phyloP scores from a whole-genome alignment of 1,139 yeast genomes.

The Geotrichum restrictum region DNA sequence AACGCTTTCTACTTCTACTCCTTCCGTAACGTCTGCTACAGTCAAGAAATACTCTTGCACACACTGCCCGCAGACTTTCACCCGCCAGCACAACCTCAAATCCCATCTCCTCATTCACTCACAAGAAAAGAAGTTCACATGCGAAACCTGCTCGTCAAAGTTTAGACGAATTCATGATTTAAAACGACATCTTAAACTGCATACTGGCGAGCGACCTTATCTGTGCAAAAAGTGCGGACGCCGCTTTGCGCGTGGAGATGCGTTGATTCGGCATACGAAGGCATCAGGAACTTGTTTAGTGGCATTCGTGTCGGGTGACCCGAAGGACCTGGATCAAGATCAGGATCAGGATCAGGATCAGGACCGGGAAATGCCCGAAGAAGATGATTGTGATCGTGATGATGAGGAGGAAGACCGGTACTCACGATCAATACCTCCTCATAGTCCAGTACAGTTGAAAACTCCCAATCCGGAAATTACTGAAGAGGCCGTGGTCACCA shows the following conservation, averaged over 20 bases:
- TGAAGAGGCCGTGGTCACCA: not conserved
- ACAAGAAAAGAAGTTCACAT: conserved; percentile 57
- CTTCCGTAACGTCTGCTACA: not conserved
- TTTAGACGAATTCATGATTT: conserved; percentile 74
- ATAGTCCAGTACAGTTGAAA: not conserved
- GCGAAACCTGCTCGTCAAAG: conserved; percentile 58
- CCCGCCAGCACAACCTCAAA: conserved; percentile 19
- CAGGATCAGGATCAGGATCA: too few relatives aligned
- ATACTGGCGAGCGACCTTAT: conserved; percentile 72
- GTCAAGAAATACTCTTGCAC: conserved; percentile 16
- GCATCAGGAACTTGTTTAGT: conserved; percentile 30
- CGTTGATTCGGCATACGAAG: conserved; percentile 62
- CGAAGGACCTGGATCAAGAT: not conserved
- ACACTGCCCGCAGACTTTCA: conserved; percentile 21
- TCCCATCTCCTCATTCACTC: conserved; percentile 16
- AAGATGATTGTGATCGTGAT: not conserved
- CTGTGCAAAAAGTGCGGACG: conserved; percentile 60
- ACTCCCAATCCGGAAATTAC: not conserved
- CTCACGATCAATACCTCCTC: too few relatives aligned
- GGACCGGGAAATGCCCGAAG: not conserved
- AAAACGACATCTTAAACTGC: conserved; percentile 69
- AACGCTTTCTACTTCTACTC: not conserved
- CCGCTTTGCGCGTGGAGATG: conserved; percentile 73
- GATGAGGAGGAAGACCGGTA: too few relatives aligned
- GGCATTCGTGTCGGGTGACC: conserved; percentile 5